Conservation (phyloP, 805 yeast genomes). For the Tetrapisispora arboricola region DNA sequence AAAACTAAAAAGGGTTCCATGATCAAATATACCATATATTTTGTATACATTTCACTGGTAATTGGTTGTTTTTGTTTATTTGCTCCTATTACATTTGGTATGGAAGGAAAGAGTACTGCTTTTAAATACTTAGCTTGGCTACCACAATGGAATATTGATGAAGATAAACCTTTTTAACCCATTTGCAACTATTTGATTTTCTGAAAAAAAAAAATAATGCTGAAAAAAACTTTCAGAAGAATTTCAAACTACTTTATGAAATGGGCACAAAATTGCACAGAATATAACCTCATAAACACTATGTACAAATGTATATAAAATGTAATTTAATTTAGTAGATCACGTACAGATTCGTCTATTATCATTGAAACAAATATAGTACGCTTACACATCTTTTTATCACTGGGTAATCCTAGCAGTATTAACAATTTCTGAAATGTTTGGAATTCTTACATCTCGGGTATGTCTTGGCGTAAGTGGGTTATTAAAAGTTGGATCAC, state of each 20-base stretch:
- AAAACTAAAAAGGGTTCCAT: conserved; percentile 20
- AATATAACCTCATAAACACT: neutral
- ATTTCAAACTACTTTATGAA: neutral
- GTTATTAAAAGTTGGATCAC: conserved; percentile 15
- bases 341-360: neutral
- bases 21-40: conserved; percentile 30
- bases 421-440: conserved; percentile 21
- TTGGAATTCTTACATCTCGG: conserved; percentile 17
- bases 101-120: conserved; percentile 38
- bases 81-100: conserved; percentile 56
- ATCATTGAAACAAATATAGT: too few species aligned
- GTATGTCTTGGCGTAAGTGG: conserved; percentile 26
- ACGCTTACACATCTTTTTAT: neutral
- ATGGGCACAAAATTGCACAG: neutral
- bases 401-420: conserved; percentile 28
- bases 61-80: conserved; percentile 49
- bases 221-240: neutral
- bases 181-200: neutral
- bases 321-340: conserved; percentile 3
- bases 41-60: conserved; percentile 33
- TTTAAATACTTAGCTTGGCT: conserved; percentile 41
- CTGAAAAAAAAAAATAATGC: neutral
- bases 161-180: conserved; percentile 4
- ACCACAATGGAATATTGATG: conserved; percentile 36
- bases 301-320: neutral